A percentile compares a stretch with the other conserved stretches of the same genome.
Conservation (phyloP, 805 yeast genomes). For the Yarrowia bubula region DNA sequence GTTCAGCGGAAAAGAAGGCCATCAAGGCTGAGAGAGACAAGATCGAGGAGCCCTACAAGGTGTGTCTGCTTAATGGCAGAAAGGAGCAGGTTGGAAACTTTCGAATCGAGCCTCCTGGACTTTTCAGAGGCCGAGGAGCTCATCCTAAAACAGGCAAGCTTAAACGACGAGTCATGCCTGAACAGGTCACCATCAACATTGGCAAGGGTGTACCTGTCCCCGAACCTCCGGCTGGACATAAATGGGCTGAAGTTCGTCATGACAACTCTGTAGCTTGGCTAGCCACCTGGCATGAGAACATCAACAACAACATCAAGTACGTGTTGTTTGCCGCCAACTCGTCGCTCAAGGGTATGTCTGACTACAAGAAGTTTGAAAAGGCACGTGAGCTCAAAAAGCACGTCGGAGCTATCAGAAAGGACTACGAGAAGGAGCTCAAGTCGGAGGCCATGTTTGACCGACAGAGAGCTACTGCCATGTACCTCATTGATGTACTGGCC, state of each 20-base stretch:
- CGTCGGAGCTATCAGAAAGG: slow-evolving; percentile 69
- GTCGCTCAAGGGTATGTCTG: slow-evolving; percentile 86
- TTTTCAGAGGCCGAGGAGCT: slow-evolving; percentile 94
- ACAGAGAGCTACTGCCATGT: slow-evolving; percentile 91
- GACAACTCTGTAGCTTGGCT: slow-evolving; percentile 93
- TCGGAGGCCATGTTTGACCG: slow-evolving; percentile 78
- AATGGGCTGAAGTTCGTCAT: slow-evolving; percentile 86
- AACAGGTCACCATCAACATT: slow-evolving; percentile 80
- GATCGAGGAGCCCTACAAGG: slow-evolving; percentile 75
- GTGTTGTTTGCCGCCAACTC: slow-evolving; percentile 91
- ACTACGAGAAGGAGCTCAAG: slow-evolving; percentile 67
- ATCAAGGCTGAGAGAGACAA: slow-evolving; percentile 70
- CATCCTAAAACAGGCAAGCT: slow-evolving; percentile 94
- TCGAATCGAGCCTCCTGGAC: slow-evolving; percentile 92
- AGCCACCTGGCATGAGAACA: slow-evolving; percentile 96
- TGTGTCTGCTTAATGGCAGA: slow-evolving; percentile 79
- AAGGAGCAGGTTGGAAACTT: slow-evolving; percentile 92
- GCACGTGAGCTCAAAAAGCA: slow-evolving; percentile 80
- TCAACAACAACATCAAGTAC: slow-evolving; percentile 77
- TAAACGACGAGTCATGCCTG: slow-evolving; percentile 83
- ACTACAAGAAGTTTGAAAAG: slow-evolving; percentile 87
- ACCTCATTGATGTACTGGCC: slow-evolving; percentile 87
- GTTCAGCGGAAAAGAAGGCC: slow-evolving; percentile 71
- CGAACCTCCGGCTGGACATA: slow-evolving; percentile 78
- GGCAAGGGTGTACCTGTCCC: slow-evolving; percentile 74